Evolutionary conservation across 2,329 filamentous ascomycete species (phyloP).

Genomic region (Trichoderma sp.): DNA sequence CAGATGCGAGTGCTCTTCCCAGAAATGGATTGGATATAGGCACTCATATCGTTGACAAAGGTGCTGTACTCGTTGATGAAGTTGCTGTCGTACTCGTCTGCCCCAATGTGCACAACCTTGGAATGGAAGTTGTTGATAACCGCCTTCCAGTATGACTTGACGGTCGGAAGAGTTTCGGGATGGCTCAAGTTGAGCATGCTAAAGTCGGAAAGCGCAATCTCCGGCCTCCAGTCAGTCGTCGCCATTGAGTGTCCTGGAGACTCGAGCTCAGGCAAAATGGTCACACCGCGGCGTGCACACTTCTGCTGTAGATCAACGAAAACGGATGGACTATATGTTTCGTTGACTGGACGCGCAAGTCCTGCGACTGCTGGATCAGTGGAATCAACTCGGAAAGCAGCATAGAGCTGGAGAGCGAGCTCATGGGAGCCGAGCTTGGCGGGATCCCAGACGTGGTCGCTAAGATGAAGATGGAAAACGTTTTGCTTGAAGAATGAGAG

Average conservation of each 20-base stretch:
- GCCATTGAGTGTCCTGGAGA: constrained; percentile 51
- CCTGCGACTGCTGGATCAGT: constrained; percentile 26
- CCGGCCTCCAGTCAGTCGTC: constrained; percentile 55
- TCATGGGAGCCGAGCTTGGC: constrained; percentile 46
- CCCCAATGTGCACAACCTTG: constrained; percentile 54
- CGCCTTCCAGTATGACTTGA: constrained; percentile 50
- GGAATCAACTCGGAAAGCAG: constrained; percentile 42
- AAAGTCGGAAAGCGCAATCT: constrained; percentile 44
- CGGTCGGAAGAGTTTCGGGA: constrained; percentile 50
- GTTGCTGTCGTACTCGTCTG: constrained; percentile 49
- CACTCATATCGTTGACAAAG: constrained; percentile 44
- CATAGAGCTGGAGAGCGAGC: constrained; percentile 45
- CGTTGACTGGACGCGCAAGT: constrained; percentile 45
- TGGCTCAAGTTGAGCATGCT: constrained; percentile 44
- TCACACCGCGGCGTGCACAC: constrained; percentile 50
- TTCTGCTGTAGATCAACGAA: constrained; percentile 48
- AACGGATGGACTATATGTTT: constrained; percentile 31
- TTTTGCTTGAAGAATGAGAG: constrained; percentile 48
- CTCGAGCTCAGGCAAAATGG: constrained; percentile 54
- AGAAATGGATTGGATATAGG: constrained; percentile 43
- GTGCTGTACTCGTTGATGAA: constrained; percentile 49
- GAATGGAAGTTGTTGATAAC: constrained; percentile 55
- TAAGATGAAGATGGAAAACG: constrained; percentile 49
- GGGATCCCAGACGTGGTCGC: constrained; percentile 50
- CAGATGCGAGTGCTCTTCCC: constrained; percentile 51